Conservation (phyloP, 2,329 filamentous ascomycete genomes). For the Colletotrichum destructivum region DNA sequence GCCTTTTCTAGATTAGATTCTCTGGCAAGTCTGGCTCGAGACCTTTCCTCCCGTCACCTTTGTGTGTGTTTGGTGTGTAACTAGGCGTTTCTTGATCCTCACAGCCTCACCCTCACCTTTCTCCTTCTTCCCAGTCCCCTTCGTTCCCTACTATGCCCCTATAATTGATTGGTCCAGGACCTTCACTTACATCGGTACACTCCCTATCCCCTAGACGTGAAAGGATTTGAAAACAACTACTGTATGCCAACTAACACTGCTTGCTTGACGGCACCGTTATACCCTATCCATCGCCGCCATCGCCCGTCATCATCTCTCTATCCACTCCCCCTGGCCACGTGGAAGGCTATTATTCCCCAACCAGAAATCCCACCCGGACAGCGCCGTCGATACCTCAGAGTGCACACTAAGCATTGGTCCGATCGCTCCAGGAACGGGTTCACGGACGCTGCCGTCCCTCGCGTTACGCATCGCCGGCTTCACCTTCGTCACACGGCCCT, state of each 20-base stretch:
- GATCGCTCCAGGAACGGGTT: conserved; percentile 7
- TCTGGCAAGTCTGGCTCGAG: background rate
- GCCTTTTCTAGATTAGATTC: background rate
- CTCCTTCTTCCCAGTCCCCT: background rate
- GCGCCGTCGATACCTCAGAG: background rate
- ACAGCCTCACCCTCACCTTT: background rate
- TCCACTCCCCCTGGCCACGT: background rate
- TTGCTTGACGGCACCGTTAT: background rate
- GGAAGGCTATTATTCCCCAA: background rate
- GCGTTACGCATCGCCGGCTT: conserved; percentile 4
- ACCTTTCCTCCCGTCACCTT: background rate
- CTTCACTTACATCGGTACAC: too few species aligned
- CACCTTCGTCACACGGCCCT: conserved; percentile 2
- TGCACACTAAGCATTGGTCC: background rate
- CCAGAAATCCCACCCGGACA: background rate
- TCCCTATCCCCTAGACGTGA: background rate
- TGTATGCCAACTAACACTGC: background rate
- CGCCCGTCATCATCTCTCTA: background rate
- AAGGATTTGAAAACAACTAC: background rate
- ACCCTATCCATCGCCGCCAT: background rate
- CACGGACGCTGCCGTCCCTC: conserved; percentile 22
- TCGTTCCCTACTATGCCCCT: background rate
- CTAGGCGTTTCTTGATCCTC: conserved; percentile 9
- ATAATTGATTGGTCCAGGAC: background rate
- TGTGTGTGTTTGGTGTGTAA: background rate